Evolutionary conservation across 2,329 filamentous ascomycete genomes (phyloP).

Genomic region (Akanthomyces dipterigenus): DNA sequence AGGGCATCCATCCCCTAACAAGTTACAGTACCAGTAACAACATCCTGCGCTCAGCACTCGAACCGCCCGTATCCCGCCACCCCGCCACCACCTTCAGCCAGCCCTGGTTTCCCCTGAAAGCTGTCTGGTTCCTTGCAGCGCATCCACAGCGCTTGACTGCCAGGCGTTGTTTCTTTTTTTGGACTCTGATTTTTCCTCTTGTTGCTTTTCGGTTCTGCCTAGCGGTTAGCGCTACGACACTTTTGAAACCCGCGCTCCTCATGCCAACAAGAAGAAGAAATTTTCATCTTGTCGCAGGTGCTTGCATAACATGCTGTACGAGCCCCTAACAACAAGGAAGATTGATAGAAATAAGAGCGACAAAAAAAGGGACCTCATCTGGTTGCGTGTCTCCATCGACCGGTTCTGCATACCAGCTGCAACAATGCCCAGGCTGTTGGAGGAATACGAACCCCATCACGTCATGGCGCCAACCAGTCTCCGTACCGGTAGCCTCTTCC

Average conservation of each 20-base stretch:
- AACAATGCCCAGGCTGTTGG: not conserved
- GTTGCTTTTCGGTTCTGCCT: not conserved
- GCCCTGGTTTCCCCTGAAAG: not conserved
- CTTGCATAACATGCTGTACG: not conserved
- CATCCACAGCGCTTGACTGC: not conserved
- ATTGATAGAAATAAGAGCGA: not conserved
- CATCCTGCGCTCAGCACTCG: not conserved
- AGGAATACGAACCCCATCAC: constrained; percentile 2
- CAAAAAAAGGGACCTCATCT: not conserved
- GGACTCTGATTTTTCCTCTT: not conserved
- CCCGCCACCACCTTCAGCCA: not conserved
- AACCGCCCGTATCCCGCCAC: not conserved
- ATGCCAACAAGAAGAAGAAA: not conserved
- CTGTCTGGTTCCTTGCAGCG: not conserved
- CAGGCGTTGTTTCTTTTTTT: not conserved
- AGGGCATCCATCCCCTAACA: not conserved
- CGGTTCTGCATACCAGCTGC: not conserved
- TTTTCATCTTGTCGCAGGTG: too few relatives aligned
- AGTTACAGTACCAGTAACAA: too few relatives aligned
- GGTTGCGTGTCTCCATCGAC: not conserved
- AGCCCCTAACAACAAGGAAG: not conserved
- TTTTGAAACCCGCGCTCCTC: not conserved
- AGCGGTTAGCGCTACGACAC: not conserved
- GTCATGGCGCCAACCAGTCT: constrained; percentile 2
- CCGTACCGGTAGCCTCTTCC: too few relatives aligned